These are phyloP conservation scores for Nakazawaea pomicola DNA, from an alignment of 805 yeast species.

Conservation along the genomic window DNA sequence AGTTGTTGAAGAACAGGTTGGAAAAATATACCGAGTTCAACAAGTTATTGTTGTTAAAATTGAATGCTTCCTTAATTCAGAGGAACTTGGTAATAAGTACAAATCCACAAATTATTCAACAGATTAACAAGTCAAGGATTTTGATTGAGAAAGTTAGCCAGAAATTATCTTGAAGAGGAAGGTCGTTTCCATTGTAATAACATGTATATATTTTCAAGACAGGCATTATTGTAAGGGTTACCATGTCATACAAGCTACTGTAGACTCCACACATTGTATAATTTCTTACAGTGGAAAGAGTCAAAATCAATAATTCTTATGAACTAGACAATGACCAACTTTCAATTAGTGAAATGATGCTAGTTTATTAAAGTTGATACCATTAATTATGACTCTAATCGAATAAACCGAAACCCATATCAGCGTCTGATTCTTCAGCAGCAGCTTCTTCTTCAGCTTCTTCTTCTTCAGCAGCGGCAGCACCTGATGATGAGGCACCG, in stretches of 20 bases:
- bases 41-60: constrained; percentile 3
- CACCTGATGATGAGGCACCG: constrained; percentile 68
- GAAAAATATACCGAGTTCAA: constrained; percentile 16
- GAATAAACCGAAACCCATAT: constrained; percentile 64
- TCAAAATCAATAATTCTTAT: too few relatives aligned
- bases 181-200: too few relatives aligned
- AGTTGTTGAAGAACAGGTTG: constrained; percentile 14
- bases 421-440: constrained; percentile 62
- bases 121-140: constrained; percentile 18
- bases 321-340: too few relatives aligned
- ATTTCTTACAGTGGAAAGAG: too few relatives aligned
- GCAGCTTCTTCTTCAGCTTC: constrained; percentile 65
- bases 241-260: too few relatives aligned
- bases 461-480: constrained; percentile 65
- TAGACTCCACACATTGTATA: too few relatives aligned
- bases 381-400: too few relatives aligned
- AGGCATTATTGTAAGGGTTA: too few relatives aligned
- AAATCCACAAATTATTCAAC: constrained; percentile 18
- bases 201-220: not conserved
- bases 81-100: constrained; percentile 19
- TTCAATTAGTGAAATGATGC: too few relatives aligned
- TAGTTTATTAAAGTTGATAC: too few relatives aligned
- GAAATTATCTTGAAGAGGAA: constrained; percentile 14
- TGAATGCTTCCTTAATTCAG: constrained; percentile 15
- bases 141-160: constrained; percentile 14